Evolutionary conservation across 2,329 filamentous ascomycete genomes (phyloP).

Genomic region (Remersonia thermophila): DNA sequence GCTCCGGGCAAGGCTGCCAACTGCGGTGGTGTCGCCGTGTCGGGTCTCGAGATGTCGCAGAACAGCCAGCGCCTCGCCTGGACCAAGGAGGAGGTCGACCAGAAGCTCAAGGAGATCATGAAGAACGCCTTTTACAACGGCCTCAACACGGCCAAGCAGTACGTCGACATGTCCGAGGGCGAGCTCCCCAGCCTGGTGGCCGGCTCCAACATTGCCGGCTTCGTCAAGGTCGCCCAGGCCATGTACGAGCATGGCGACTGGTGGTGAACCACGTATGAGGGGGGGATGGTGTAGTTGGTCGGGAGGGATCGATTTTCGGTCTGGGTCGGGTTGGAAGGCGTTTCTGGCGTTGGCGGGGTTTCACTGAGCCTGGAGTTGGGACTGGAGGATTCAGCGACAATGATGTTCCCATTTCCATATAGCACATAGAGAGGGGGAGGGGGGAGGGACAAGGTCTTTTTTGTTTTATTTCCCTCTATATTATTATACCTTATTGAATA

Average conservation of each 20-base stretch:
- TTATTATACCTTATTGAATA: no score
- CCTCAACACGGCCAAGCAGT: slow-evolving; percentile 78
- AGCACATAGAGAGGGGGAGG: no score
- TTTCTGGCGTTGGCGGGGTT: no score
- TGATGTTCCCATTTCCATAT: no score
- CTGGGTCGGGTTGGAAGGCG: background rate
- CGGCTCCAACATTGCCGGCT: slow-evolving; percentile 94
- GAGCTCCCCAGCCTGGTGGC: slow-evolving; percentile 84
- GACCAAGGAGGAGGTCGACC: slow-evolving; percentile 82
- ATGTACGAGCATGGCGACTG: slow-evolving; percentile 97
- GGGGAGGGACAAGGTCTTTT: no score
- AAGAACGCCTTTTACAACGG: slow-evolving; percentile 84
- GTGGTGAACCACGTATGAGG: slow-evolving; percentile 41
- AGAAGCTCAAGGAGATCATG: slow-evolving; percentile 89
- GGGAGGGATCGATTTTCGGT: no score
- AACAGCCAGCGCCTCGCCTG: slow-evolving; percentile 81
- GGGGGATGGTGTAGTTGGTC: background rate
- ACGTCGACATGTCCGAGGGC: slow-evolving; percentile 64
- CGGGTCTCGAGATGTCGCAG: slow-evolving; percentile 97
- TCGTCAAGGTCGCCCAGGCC: slow-evolving; percentile 86
- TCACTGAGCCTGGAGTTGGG: background rate
- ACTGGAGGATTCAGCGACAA: background rate
- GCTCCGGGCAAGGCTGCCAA: slow-evolving; percentile 95
- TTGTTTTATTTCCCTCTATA: no score
- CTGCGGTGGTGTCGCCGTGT: slow-evolving; percentile 93